These are phyloP conservation scores for Phalaenopsis aphrodite DNA, from an alignment of 106 monocot genomes.

Conservation along the genomic window DNA sequence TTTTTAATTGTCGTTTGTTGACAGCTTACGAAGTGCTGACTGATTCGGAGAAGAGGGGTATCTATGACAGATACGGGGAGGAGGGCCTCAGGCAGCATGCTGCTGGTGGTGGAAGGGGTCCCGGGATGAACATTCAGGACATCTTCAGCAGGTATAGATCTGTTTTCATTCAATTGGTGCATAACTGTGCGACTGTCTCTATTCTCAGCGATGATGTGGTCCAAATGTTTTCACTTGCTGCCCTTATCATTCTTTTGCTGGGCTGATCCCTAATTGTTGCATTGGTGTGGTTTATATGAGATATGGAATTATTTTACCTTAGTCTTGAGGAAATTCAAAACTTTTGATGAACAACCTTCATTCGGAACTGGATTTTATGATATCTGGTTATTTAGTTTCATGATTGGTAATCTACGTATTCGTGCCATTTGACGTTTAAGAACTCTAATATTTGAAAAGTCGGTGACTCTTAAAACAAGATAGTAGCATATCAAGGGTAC, in stretches of 20 bases:
- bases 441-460: not conserved
- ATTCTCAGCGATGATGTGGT: not conserved
- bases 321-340: not conserved
- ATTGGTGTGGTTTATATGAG: not conserved
- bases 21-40: slow-evolving; percentile 84
- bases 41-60: slow-evolving; percentile 74
- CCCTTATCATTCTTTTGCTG: not conserved
- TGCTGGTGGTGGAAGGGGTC: slow-evolving; percentile 58
- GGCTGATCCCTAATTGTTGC: not conserved
- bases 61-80: slow-evolving; percentile 63
- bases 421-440: not conserved
- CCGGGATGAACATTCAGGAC: slow-evolving; percentile 96
- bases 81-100: slow-evolving; percentile 88
- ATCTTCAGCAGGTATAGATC: slow-evolving; percentile 68
- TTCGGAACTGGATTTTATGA: not conserved
- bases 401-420: not conserved
- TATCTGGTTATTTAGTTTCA: not conserved
- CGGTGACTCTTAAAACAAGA: not conserved
- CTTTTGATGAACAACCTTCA: not conserved
- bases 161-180: not conserved
- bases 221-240: not conserved
- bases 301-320: not conserved
- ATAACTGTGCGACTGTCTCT: not conserved
- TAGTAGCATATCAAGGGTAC: not conserved
- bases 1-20: slow-evolving; percentile 5